Evolutionary conservation across 169 alveolate genomes (phyloP), one percentile per base, ranked within the genome.

Genomic region (Eimeria falciformis): DNA sequence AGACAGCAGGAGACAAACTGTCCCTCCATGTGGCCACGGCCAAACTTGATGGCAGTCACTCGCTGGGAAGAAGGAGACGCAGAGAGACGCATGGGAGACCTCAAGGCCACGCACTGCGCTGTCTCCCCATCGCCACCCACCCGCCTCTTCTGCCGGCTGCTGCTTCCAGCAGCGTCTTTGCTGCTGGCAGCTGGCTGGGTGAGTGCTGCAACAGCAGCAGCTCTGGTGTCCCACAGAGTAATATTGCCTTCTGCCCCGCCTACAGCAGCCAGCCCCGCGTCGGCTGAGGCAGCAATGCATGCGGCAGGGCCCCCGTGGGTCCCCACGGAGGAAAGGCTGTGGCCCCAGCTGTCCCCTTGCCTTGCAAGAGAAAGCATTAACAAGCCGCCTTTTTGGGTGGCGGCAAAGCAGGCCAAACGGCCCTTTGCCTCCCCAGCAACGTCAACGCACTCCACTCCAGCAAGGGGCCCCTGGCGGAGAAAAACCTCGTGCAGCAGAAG

Each of bases 241-340:
- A 69, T 33, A n/a, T 2, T 6, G 53, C 81, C 81, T 40, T 69
- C 81, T 7, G 50, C 23, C 29, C 81, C 81, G 45, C 81, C 81
- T 0, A 69, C 53, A 69, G 81, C 81, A 21, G 50, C 47, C 33
- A 69, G 81, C 53, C n/a, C 23, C 33, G 33, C 50, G 43, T 21
- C 50, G 12, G 43, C 53, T n/a, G 33, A 33, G 21, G 53, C 27
- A n/a, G 81, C 81, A 6, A 69, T n/a, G 47, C 50, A 21, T 40
- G 43, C n/a, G 1, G 81, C 81, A 47, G 81, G 81, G 81, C 81
- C 81, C 53, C 50, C 50, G 50, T 69, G 81, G 50, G 50, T 25
- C 81, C 81, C 81, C 1, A 47, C 81, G 27, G 25, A 21, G 27
- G 17, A 14, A 1, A 69, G 17, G 25, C 53, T 69, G 81, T 25